Percentiles rank a stretch among this genome's conserved stretches.
Conservation (phyloP, 306 rosid genomes). For the Glycine tomentella region DNA sequence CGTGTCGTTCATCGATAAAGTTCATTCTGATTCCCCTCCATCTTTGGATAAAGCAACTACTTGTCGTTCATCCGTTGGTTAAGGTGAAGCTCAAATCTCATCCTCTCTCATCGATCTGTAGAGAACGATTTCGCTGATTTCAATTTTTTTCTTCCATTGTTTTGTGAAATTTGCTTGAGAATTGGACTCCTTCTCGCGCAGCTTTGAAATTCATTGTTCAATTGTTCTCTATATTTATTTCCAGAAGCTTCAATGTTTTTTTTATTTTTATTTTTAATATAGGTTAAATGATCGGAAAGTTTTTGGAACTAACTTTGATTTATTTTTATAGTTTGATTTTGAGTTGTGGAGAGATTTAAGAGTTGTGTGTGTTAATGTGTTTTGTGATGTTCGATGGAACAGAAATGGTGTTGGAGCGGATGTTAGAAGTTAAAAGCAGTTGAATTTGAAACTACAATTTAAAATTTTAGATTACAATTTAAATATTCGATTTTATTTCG, state of each 20-base stretch:
- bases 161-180: not conserved
- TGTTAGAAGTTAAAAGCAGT: not conserved
- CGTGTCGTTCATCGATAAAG: not conserved
- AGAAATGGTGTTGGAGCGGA: no score
- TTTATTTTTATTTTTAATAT: not conserved
- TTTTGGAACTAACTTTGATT: not conserved
- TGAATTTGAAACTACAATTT: not conserved
- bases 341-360: not conserved
- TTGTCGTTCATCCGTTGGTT: not conserved
- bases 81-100: slow-evolving; percentile 45
- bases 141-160: not conserved
- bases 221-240: not conserved
- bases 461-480: not conserved
- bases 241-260: not conserved
- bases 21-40: no score
- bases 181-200: not conserved
- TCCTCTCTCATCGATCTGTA: not conserved
- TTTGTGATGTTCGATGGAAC: no score
- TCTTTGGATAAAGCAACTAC: not conserved
- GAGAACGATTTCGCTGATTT: not conserved
- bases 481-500: not conserved
- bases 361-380: not conserved
- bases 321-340: not conserved
- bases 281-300: not conserved
- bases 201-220: not conserved